Conservation (phyloP, 805 yeast species). For the Blastobotrys muscicola region DNA sequence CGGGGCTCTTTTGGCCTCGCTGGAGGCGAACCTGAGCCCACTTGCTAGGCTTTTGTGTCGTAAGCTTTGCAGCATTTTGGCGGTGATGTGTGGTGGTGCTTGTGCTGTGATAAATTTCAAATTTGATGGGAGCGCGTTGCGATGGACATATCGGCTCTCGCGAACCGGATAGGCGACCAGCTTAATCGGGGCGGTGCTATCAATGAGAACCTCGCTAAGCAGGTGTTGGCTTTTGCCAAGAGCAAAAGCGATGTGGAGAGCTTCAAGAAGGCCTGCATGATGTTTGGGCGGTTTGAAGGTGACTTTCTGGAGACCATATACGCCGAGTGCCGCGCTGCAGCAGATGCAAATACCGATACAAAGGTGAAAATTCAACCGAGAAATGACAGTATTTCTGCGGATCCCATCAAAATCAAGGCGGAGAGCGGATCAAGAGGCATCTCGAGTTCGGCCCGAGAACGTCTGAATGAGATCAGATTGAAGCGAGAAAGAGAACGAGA, state of each 20-base stretch:
- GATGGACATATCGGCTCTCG: slow-evolving; percentile 11
- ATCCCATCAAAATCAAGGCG: background rate
- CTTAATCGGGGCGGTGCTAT: slow-evolving; percentile 14
- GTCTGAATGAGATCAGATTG: slow-evolving; percentile 9
- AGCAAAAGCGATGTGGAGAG: slow-evolving; percentile 4
- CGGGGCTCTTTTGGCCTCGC: slow-evolving; percentile 2
- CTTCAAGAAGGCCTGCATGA: slow-evolving; percentile 17
- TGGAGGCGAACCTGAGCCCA: slow-evolving; percentile 4
- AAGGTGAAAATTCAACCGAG: slow-evolving; percentile 2
- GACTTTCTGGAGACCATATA: slow-evolving; percentile 15
- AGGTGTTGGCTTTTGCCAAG: slow-evolving; percentile 15
- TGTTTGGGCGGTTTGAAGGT: slow-evolving; percentile 21
- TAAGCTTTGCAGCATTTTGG: background rate
- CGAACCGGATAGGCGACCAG: slow-evolving; percentile 15
- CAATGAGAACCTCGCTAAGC: slow-evolving; percentile 14
- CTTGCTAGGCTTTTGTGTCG: background rate
- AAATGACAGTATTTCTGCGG: background rate
- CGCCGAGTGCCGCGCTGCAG: background rate
- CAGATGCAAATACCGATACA: slow-evolving; percentile 1
- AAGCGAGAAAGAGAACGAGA: background rate
- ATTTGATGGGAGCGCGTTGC: background rate
- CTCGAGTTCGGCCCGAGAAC: slow-evolving; percentile 9
- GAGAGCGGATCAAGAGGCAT: background rate
- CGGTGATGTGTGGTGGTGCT: background rate
- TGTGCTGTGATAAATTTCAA: background rate